Evolutionary conservation across 495 filamentous ascomycete species (phyloP).

Genomic region (Hypomontagnella monticulosa): DNA sequence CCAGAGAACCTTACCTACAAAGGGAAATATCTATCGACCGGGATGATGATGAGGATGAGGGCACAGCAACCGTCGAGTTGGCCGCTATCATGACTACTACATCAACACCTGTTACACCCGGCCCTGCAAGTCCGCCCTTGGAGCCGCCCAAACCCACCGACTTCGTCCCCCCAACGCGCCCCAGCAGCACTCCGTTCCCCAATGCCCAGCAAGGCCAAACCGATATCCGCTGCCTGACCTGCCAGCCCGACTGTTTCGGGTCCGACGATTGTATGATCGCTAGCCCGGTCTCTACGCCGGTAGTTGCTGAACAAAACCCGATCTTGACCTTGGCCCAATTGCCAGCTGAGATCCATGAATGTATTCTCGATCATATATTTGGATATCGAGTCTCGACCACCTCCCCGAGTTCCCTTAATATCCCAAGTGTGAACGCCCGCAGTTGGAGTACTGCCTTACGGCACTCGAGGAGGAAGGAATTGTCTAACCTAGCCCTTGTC

Average conservation of each 20-base stretch:
- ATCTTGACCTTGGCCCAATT: conserved; percentile 62
- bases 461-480: conserved; percentile 71
- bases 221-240: conserved; percentile 52
- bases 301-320: conserved; percentile 39
- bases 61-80: conserved; percentile 55
- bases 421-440: conserved; percentile 57
- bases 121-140: conserved; percentile 62
- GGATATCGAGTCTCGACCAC: conserved; percentile 69
- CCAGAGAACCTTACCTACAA: conserved; percentile 40
- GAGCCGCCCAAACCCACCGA: conserved; percentile 56
- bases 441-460: conserved; percentile 72
- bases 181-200: conserved; percentile 66
- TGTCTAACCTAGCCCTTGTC: conserved; percentile 72
- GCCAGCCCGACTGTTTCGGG: conserved; percentile 44
- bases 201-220: conserved; percentile 58
- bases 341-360: conserved; percentile 76
- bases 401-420: conserved; percentile 58
- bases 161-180: conserved; percentile 61
- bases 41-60: conserved; percentile 52
- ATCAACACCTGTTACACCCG: conserved; percentile 63
- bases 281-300: conserved; percentile 29
- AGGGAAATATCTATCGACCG: conserved; percentile 39
- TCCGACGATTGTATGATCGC: conserved; percentile 39
- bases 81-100: conserved; percentile 61
- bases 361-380: conserved; percentile 73